Evolutionary conservation across 495 filamentous ascomycete species (phyloP), one percentile per base, ranked within the genome.

Genomic region (Cudoniella acicularis): DNA sequence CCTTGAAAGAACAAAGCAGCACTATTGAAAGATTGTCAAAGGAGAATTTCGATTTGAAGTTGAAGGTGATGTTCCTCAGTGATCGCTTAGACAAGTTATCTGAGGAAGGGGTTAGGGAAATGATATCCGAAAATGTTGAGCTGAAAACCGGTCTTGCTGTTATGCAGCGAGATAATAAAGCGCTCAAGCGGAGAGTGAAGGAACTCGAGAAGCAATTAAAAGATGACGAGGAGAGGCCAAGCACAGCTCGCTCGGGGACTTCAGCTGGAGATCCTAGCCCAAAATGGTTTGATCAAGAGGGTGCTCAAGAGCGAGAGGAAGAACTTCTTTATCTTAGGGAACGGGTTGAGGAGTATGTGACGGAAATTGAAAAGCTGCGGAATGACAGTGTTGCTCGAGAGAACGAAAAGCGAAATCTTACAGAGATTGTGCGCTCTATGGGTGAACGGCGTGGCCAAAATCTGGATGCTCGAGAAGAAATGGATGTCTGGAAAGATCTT

Each of bases 81-180:
- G 91, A 97, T 65, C 88, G 93, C 10, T 73, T 98, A 24, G 91
- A 95, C 72, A 90, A 91, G 67, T 87, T 92, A 41, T 96, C 91
- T 9, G 95, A 98, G 69, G 95, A 98, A 70, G 90, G 92, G 52
- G 87, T 98, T 69, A 96, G 95, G 73, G 92, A 96, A 68, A 92
- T 96, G 87, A 93, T 96, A 62, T 88, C 89, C 20, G 92, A 98
- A 73, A 98, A 96, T 70, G 91, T 97, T 13, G 92, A 98, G 70
- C 78, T 97, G 54, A 92, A 92, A 68, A 96, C 93, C 2, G 87
- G 89, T 49, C 84, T 96, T 57, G 83, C 92, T 10, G 88, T 92
- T 50, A 79, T 90, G 26, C 89, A 93, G 69, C 88, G 95, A 53
- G 95, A 98, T 49, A 93, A 89, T 54, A 93, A 93, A 66, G 75